These are phyloP conservation scores for Magnusiomyces tetraspermus DNA, from an alignment of 1,139 yeast species.

Conservation along the genomic window DNA sequence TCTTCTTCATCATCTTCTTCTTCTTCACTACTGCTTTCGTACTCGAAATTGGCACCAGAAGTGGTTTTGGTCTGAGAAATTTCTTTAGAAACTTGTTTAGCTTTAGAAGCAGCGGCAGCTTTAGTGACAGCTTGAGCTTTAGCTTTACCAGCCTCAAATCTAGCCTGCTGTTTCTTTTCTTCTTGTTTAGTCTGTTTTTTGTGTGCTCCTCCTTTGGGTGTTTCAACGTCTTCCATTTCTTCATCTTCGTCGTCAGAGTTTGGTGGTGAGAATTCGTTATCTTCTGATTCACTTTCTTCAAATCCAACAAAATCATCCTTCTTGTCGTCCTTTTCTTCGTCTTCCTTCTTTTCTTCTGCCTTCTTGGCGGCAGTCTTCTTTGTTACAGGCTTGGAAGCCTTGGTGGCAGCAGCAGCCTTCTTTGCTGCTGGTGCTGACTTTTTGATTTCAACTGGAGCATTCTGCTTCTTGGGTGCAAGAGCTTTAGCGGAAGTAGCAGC, in stretches of 20 bases:
- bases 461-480: too few species aligned
- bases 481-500: too few species aligned
- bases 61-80: not conserved
- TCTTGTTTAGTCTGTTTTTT: constrained; percentile 17
- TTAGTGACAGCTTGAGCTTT: not conserved
- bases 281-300: not conserved
- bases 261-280: not conserved
- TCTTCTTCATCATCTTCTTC: constrained; percentile 9
- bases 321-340: not conserved
- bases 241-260: not conserved
- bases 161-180: constrained; percentile 44
- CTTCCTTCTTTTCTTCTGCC: not conserved
- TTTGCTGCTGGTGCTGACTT: too few species aligned
- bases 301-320: not conserved
- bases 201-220: constrained; percentile 8
- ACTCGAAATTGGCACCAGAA: constrained; percentile 17
- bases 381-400: too few species aligned
- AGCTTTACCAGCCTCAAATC: not conserved
- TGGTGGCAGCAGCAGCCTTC: too few species aligned
- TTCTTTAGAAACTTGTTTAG: not conserved
- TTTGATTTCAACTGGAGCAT: too few species aligned
- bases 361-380: not conserved
- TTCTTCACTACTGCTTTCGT: constrained; percentile 29
- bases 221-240: not conserved
- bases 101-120: not conserved